A percentile compares a stretch with the other conserved stretches of the same genome.
Conservation (phyloP, 352 stramenopile species). For the Phytophthora citrophthora region DNA sequence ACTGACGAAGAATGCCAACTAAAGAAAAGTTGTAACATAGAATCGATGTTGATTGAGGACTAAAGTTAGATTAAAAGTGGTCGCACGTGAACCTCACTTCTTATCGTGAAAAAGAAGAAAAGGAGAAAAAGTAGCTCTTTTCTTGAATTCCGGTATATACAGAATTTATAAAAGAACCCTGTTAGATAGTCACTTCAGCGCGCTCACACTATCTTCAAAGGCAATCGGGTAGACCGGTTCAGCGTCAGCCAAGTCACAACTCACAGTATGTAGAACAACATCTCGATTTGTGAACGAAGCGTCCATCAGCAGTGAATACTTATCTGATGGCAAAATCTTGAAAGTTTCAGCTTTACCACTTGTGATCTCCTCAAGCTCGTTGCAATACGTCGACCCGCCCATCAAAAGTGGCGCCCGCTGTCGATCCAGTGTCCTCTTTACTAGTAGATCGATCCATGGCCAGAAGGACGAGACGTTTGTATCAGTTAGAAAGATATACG, state of each 20-base stretch:
- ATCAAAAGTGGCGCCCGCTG: slow-evolving; percentile 1
- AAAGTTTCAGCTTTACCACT: slow-evolving; percentile 1
- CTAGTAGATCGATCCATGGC: slow-evolving; percentile 29
- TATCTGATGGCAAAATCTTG: not conserved
- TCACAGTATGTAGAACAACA: slow-evolving; percentile 13
- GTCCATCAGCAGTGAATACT: slow-evolving; percentile 22
- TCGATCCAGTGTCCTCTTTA: slow-evolving; percentile 7
- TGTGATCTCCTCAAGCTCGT: slow-evolving; percentile 11
- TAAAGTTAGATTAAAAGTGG: too few species aligned
- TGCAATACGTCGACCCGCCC: slow-evolving; percentile 18
- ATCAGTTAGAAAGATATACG: slow-evolving; percentile 25
- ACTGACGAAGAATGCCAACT: too few species aligned
- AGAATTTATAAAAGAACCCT: not conserved
- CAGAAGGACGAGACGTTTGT: slow-evolving; percentile 32
- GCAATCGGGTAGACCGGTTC: slow-evolving; percentile 17
- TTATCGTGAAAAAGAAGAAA: too few species aligned
- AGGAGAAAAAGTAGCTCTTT: too few species aligned
- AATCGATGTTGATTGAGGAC: too few species aligned
- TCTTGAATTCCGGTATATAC: too few species aligned
- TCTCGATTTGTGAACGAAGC: slow-evolving; percentile 10
- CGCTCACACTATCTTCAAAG: slow-evolving; percentile 10
- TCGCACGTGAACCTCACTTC: too few species aligned
- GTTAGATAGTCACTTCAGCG: slow-evolving; percentile 1
- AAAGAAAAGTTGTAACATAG: too few species aligned
- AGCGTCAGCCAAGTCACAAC: slow-evolving; percentile 1